Evolutionary conservation across 371 early-diverging fungal species (phyloP).

Genomic region (Mortierella sp.): DNA sequence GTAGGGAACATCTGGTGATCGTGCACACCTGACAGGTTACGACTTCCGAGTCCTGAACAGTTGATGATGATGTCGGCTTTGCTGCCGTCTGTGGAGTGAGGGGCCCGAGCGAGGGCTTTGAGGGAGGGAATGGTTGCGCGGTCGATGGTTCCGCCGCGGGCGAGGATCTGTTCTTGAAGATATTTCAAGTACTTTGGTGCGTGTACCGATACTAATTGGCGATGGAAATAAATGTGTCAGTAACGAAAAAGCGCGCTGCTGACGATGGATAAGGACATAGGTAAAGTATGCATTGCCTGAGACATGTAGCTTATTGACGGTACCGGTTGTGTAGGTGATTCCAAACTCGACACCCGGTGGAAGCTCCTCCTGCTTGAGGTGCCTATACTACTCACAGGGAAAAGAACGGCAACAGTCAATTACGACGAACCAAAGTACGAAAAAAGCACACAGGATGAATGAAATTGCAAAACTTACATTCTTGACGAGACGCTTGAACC

Average conservation of each 20-base stretch:
- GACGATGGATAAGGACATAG: background rate
- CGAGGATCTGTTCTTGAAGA: constrained; percentile 66
- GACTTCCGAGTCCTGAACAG: constrained; percentile 81
- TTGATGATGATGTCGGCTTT: constrained; percentile 75
- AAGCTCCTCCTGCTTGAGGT: constrained; percentile 58
- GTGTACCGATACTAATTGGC: constrained; percentile 31
- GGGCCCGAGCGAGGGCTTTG: constrained; percentile 58
- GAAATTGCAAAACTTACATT: constrained; percentile 57
- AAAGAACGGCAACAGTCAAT: background rate
- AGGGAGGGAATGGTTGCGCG: constrained; percentile 59
- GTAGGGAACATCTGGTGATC: constrained; percentile 78
- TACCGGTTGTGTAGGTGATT: constrained; percentile 67
- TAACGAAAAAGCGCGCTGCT: background rate
- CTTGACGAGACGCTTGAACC: constrained; percentile 66
- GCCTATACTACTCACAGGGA: constrained; percentile 55
- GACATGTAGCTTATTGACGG: background rate
- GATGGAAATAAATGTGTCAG: background rate
- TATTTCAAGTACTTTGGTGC: constrained; percentile 77
- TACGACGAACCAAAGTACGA: background rate
- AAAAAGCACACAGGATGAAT: background rate
- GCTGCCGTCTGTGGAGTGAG: constrained; percentile 12
- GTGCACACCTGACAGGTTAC: constrained; percentile 75
- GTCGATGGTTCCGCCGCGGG: constrained; percentile 67
- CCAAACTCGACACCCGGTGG: constrained; percentile 66
- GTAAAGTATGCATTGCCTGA: background rate